phyloP scores from a whole-genome alignment of 2,329 filamentous ascomycete genomes.

The Fusarium brachygibbosum region DNA sequence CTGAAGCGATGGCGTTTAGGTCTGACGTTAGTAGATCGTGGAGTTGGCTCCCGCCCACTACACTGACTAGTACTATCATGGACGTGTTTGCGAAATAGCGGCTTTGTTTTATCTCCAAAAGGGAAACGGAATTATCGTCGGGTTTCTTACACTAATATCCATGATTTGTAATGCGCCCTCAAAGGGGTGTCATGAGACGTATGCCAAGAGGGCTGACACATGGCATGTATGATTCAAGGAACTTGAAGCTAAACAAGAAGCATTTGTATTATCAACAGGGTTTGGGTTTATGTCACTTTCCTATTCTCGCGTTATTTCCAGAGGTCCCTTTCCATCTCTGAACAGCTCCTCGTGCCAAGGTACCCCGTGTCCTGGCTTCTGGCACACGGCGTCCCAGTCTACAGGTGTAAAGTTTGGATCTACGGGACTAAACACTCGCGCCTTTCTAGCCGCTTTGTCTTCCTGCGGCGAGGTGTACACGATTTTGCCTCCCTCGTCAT shows the following conservation, averaged over 20 bases:
- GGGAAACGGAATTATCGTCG: neutral
- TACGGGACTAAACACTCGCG: constrained; percentile 46
- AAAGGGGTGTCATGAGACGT: constrained; percentile 15
- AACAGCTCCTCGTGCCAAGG: constrained; percentile 55
- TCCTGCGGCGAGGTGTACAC: constrained; percentile 46
- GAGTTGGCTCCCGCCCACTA: constrained; percentile 14
- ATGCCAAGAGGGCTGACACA: constrained; percentile 13
- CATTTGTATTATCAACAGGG: neutral
- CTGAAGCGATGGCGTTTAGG: constrained; percentile 19
- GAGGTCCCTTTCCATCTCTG: constrained; percentile 51
- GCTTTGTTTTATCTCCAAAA: neutral
- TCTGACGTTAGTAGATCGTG: neutral
- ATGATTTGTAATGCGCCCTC: constrained; percentile 11
- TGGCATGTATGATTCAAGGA: neutral
- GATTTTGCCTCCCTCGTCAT: constrained; percentile 19
- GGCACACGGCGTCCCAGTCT: constrained; percentile 54
- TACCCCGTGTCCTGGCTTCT: constrained; percentile 43
- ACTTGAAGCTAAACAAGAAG: neutral
- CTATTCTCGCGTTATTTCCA: constrained; percentile 30
- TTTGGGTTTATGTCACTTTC: no score
- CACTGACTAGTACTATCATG: neutral
- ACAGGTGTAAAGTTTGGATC: constrained; percentile 44
- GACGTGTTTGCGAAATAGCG: neutral
- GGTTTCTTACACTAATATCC: neutral
- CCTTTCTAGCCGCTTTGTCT: constrained; percentile 24